Conservation (phyloP, 257 asterid genomes). For the Solanum virginianum region DNA sequence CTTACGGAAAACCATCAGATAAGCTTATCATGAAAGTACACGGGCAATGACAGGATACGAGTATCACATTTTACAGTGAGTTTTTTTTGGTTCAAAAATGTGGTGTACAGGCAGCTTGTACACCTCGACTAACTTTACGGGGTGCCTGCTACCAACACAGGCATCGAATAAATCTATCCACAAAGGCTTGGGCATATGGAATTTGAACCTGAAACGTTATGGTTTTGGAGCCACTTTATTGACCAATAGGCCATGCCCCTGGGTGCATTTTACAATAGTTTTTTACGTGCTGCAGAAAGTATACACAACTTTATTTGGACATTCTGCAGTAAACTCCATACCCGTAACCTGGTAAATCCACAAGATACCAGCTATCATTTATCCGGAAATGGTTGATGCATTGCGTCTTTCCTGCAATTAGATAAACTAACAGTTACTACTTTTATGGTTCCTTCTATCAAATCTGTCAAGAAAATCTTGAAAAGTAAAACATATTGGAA, state of each 20-base stretch:
- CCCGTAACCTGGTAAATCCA: constrained; percentile 99
- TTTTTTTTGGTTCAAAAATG: background rate
- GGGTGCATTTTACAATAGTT: background rate
- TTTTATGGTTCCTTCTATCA: background rate
- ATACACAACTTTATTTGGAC: background rate
- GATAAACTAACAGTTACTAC: background rate
- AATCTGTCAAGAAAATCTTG: background rate
- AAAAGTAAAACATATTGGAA: background rate
- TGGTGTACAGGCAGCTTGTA: background rate
- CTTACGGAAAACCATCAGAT: background rate
- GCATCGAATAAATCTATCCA: background rate
- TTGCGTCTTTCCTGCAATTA: constrained; percentile 89
- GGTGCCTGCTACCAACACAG: background rate
- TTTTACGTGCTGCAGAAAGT: background rate
- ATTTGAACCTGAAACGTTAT: background rate
- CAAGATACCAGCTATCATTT: constrained; percentile 87
- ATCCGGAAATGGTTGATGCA: constrained; percentile 96
- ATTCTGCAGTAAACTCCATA: constrained; percentile 11
- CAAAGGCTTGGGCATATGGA: background rate
- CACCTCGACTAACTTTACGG: background rate
- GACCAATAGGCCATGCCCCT: background rate
- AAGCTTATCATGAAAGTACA: background rate
- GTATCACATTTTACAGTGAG: background rate
- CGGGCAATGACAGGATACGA: background rate
- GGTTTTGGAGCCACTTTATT: background rate